Evolutionary conservation across 2,329 filamentous ascomycete genomes (phyloP).

Genomic region (Cytospora schulzeri): DNA sequence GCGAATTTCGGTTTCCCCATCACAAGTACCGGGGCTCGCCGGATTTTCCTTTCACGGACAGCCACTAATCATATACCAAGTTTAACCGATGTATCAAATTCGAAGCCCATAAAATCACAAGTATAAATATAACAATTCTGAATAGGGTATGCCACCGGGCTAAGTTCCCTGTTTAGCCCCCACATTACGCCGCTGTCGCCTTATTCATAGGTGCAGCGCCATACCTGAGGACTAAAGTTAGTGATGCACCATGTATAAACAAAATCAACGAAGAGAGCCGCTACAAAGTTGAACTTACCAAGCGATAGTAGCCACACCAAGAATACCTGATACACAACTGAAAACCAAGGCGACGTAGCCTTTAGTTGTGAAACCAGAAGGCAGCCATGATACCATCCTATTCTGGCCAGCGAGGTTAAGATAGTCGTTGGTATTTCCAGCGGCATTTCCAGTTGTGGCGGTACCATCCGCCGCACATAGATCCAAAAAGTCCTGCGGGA

Average conservation of each 20-base stretch:
- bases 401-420: conserved; percentile 50
- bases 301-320: conserved; percentile 67
- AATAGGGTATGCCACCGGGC: too few relatives aligned
- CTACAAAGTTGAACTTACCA: conserved; percentile 58
- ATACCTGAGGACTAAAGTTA: neutral
- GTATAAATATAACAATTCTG: too few relatives aligned
- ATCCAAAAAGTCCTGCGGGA: conserved; percentile 47
- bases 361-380: conserved; percentile 69
- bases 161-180: too few relatives aligned
- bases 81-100: too few relatives aligned
- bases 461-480: conserved; percentile 49
- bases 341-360: conserved; percentile 78
- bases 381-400: conserved; percentile 47
- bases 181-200: neutral
- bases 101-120: too few relatives aligned
- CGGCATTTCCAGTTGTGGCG: conserved; percentile 69
- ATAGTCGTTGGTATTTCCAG: conserved; percentile 66
- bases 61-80: too few relatives aligned
- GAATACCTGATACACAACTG: conserved; percentile 66
- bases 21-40: too few relatives aligned
- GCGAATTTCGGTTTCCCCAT: too few relatives aligned
- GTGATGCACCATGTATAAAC: neutral
- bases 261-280: neutral
- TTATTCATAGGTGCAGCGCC: neutral
- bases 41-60: too few relatives aligned